Evolutionary conservation across 108 stramenopile species (phyloP).

Genomic region (Craspedostauros australis): DNA sequence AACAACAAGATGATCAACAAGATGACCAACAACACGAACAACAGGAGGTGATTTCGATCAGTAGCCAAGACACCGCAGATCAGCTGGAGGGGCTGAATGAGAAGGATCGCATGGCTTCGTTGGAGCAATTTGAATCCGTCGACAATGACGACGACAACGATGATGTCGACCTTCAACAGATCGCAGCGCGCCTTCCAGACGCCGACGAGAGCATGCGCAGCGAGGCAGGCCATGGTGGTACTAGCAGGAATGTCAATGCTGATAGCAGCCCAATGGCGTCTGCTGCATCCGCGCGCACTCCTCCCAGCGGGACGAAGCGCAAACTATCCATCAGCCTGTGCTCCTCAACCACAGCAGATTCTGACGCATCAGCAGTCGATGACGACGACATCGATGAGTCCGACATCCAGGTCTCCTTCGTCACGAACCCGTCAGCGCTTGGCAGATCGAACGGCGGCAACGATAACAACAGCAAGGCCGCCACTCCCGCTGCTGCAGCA

Average conservation of each 20-base stretch:
- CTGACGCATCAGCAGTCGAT: too few relatives aligned
- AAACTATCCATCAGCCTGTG: slow-evolving; percentile 24
- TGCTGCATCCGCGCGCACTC: too few relatives aligned
- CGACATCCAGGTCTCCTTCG: slow-evolving; percentile 35
- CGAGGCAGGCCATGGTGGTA: too few relatives aligned
- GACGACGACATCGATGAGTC: slow-evolving; percentile 17
- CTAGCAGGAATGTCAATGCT: too few relatives aligned
- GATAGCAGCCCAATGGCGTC: too few relatives aligned
- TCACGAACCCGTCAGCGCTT: background rate
- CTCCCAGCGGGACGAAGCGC: too few relatives aligned
- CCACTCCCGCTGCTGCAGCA: too few relatives aligned
- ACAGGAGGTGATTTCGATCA: background rate
- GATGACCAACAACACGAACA: too few relatives aligned
- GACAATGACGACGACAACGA: slow-evolving; percentile 3
- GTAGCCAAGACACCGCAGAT: background rate
- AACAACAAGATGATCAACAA: slow-evolving; percentile 4
- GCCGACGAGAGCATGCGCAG: too few relatives aligned
- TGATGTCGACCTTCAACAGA: background rate
- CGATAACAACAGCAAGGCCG: background rate
- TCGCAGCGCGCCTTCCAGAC: too few relatives aligned
- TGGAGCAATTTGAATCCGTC: background rate
- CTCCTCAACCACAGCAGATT: slow-evolving; percentile 27
- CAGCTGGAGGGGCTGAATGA: slow-evolving; percentile 6
- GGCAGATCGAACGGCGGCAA: background rate
- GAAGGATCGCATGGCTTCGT: background rate